These are phyloP conservation scores for Spinellus fusiger DNA, from an alignment of 192 early-diverging fungal genomes.

Conservation along the genomic window DNA sequence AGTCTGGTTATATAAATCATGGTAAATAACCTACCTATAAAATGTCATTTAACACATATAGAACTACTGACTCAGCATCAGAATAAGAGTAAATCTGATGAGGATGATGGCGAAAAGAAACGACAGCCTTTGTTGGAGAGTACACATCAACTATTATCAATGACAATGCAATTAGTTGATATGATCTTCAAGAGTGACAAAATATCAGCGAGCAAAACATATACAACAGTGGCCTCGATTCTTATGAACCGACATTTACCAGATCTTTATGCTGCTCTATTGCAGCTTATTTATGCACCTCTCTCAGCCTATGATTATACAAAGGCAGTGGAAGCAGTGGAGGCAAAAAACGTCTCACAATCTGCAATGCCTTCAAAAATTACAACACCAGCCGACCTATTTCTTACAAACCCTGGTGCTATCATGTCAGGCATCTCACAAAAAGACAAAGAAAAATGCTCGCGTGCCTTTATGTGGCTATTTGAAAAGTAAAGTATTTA, in stretches of 20 bases:
- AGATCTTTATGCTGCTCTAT: constrained; percentile 60
- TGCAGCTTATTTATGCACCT: constrained; percentile 68
- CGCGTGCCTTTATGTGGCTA: constrained; percentile 31
- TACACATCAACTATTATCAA: not conserved
- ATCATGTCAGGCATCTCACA: constrained; percentile 3
- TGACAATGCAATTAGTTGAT: constrained; percentile 11
- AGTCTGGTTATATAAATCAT: constrained; percentile 46
- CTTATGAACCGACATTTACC: constrained; percentile 49
- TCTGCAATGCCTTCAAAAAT: not conserved
- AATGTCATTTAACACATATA: not conserved
- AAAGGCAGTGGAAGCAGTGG: not conserved
- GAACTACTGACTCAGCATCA: not conserved
- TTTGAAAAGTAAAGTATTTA: constrained; percentile 30
- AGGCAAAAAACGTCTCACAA: not conserved
- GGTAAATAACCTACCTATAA: constrained; percentile 12
- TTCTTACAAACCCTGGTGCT: not conserved
- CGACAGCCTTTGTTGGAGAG: not conserved
- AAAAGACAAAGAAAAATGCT: constrained; percentile 34
- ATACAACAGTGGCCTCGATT: constrained; percentile 53
- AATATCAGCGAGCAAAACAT: constrained; percentile 11
- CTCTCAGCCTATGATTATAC: constrained; percentile 23
- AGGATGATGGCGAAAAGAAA: not conserved
- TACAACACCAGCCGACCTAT: not conserved
- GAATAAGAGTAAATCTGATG: not conserved
- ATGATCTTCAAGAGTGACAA: constrained; percentile 2